These are phyloP conservation scores for Sporothrix euskadiensis DNA, from an alignment of 2,329 filamentous ascomycete genomes.

Conservation along the genomic window DNA sequence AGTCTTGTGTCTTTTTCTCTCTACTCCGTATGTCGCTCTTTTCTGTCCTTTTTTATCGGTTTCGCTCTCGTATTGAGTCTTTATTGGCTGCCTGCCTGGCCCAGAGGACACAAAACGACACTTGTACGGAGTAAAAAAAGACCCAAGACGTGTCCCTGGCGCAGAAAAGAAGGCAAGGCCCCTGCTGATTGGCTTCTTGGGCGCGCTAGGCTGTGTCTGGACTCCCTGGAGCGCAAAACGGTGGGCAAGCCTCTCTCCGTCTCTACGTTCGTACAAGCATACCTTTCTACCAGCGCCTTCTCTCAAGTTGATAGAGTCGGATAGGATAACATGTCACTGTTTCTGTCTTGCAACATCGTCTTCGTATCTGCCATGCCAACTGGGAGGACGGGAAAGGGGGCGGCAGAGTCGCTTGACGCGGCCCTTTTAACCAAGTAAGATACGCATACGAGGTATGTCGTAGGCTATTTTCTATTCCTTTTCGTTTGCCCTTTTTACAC, in stretches of 20 bases:
- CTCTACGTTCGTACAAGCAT: too few relatives aligned
- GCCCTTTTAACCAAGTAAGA: not conserved
- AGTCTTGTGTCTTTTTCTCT: not conserved
- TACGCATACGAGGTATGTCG: too few relatives aligned
- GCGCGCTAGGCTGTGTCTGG: not conserved
- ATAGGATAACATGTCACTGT: too few relatives aligned
- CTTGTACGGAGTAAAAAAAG: too few relatives aligned
- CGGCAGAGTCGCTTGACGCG: slow-evolving; percentile 14
- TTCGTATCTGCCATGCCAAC: not conserved
- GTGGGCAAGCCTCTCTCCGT: not conserved
- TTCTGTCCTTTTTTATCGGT: not conserved
- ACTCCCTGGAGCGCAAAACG: not conserved
- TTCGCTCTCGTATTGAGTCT: not conserved
- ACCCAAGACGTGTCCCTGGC: not conserved
- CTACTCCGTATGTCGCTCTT: too few relatives aligned
- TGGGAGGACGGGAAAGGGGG: not conserved
- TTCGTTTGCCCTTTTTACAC: not conserved
- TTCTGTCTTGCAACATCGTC: too few relatives aligned
- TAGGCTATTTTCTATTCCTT: not conserved
- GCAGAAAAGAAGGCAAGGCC: not conserved
- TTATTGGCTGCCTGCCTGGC: slow-evolving; percentile 11
- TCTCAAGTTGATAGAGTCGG: not conserved
- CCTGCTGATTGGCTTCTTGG: slow-evolving; percentile 13
- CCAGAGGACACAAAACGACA: not conserved
- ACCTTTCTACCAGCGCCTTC: not conserved